phyloP scores from a whole-genome alignment of 176 grass and related monocot species.

The Oryza meridionalis region DNA sequence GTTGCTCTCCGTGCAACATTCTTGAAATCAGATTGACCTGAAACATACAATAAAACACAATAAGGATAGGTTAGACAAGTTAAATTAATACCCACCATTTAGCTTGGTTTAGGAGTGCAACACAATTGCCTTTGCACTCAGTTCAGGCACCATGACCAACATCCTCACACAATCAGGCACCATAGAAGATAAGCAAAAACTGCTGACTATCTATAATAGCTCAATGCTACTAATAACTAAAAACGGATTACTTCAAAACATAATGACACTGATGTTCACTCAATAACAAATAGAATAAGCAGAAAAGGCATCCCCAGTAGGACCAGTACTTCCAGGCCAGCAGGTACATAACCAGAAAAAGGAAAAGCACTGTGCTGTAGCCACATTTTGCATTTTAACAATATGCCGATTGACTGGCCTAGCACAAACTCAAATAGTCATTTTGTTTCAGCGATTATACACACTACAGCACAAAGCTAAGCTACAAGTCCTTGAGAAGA shows the following conservation, averaged over 20 bases:
- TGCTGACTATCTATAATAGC: background rate
- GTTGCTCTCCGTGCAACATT: conserved; percentile 57
- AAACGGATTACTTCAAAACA: background rate
- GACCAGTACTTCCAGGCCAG: background rate
- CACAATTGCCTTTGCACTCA: conserved; percentile 25
- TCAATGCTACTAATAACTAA: background rate
- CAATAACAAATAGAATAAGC: background rate
- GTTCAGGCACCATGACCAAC: conserved; percentile 34
- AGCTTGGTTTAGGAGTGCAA: background rate
- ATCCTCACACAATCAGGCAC: conserved; percentile 19
- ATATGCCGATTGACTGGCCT: background rate
- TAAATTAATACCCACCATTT: conserved; percentile 18
- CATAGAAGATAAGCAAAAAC: background rate
- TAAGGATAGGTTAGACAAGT: conserved; percentile 21
- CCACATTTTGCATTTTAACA: background rate
- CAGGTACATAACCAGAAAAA: background rate
- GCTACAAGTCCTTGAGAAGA: conserved; percentile 8
- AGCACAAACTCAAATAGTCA: background rate
- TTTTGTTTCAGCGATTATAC: background rate
- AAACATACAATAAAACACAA: conserved; percentile 27
- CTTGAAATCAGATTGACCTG: conserved; percentile 56
- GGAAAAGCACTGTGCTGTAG: background rate
- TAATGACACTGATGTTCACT: background rate
- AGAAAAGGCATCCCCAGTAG: background rate
- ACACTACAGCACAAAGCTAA: background rate